Evolutionary conservation across 768 basidiomycete genomes (phyloP), one percentile per base, ranked within the genome.

Genomic region (Leucosporidium scottii): DNA sequence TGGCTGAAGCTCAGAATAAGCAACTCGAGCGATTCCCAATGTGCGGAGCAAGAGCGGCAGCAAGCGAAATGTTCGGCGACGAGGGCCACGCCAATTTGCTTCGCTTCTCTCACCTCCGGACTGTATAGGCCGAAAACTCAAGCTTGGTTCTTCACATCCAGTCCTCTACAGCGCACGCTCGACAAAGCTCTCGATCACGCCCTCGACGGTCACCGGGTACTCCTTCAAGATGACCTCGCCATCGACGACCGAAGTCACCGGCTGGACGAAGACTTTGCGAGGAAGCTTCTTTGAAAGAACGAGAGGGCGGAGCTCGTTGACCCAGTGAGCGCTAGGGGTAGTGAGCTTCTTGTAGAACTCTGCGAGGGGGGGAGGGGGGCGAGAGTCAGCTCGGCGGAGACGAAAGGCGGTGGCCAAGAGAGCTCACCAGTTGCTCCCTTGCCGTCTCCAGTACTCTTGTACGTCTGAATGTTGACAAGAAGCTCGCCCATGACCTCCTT

Each of bases 331-430:
- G 56, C 85, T 78, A 4, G 91, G 91, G 54, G 83, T 85, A 12
- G 91, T 93, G 69, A 93, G 81, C 47, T 84, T 81, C n/a, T 83
- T 87, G 77, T 91, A 93, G 80, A 85, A 93, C 68, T 82, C 79
- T 64, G 60, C 1, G 28, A 25, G 27, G 18, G 23, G 25, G n/a
- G 3, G 18, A 27, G 13, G 28, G 20, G 30, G 34, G 10, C 5
- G 25, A 27, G 21, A 27, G 31, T 64, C 63, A 21, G 67, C 53
- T 4, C 30, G 13, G 5, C 39, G 25, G 34, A 18, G 25, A 30
- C 20, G 25, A 23, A 55, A 25, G 21, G 31, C 21, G 6, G 9
- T 20, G 1, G 31, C 7, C 57, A 68, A 28, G 47, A 10, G 34
- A 34, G 39, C 39, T 44, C 17, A 57, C 63, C 64, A 4, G 67